Base-by-base conservation (phyloP, 2,329 filamentous ascomycete species). In the Colletotrichum shisoi region DNA sequence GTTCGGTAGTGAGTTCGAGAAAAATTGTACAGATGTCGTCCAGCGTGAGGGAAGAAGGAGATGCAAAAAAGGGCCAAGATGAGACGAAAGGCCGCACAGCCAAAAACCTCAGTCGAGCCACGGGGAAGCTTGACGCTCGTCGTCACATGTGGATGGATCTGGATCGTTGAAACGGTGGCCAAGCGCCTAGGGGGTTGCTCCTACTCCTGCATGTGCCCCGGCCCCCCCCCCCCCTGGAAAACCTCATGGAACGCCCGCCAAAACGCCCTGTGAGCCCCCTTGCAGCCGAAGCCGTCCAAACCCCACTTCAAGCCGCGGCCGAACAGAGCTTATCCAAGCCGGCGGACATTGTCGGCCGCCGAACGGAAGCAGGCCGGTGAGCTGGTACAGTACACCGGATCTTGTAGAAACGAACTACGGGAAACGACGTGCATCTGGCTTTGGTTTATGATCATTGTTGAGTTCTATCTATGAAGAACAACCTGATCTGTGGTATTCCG, bases 121-220 rank as follows among this genome's bases (percentile, higher is more conserved):
- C 65, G 48, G 51, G 48, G 53, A 57, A 68, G 60, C 63, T 67
- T 52, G 31, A 67, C 52, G 56, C 62, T 67, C 40, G 45, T 64
- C 61, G 62, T 68, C 56, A 65, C 62, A 68, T 65, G 65, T 68
- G 65, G 65, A 68, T 65, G 65, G 54, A 51, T 54, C 54, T 65
- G 52, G 24, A 31, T 54, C 61, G 64, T 67, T 67, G 61, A 67
- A 67, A 67, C 64, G 54, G 53, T 24, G 60, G 60, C 64, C 60
- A 63, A 58, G 64, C 61, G 54, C 13, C 61, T 59, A 64, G 54
- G 64, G 60, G 60, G 9, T n/a, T 34, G n/a, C 31, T 58, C 53
- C 60, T 54, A 42, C 64, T 64, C 48, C 64, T 65, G 57, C 37
- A 6, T 53, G 46, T 53, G 56, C n/a, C 53, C 64, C 63, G 24